These are phyloP conservation scores for Termitomyces sp. DNA, from an alignment of 768 basidiomycete species.

Conservation along the genomic window DNA sequence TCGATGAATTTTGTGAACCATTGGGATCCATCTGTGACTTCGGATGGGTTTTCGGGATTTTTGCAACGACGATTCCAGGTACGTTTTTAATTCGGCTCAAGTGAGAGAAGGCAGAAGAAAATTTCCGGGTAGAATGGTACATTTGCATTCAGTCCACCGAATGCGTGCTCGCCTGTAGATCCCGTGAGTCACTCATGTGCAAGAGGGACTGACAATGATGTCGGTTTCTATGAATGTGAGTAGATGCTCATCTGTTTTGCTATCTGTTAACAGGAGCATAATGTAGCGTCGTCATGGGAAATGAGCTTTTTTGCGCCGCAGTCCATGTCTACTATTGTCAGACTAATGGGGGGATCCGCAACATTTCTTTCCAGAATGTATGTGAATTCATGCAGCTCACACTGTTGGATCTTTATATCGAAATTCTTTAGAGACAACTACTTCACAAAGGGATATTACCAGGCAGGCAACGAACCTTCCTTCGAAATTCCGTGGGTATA, in stretches of 20 bases:
- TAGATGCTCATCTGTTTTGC: background rate
- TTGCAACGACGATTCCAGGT: slow-evolving; percentile 39
- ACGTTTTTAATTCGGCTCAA: slow-evolving; percentile 3
- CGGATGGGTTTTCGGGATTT: slow-evolving; percentile 45
- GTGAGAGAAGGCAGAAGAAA: background rate
- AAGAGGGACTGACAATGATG: slow-evolving; percentile 42
- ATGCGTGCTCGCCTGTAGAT: slow-evolving; percentile 46
- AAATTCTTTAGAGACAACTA: slow-evolving; percentile 32
- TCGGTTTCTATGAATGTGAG: slow-evolving; percentile 49
- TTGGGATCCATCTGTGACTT: slow-evolving; percentile 39
- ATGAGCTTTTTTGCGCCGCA: slow-evolving; percentile 50
- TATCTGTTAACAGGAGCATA: background rate
- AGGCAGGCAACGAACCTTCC: slow-evolving; percentile 45
- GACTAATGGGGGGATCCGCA: slow-evolving; percentile 40
- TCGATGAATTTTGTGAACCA: slow-evolving; percentile 49
- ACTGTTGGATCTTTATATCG: background rate
- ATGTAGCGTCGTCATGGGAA: slow-evolving; percentile 46
- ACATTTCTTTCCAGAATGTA: slow-evolving; percentile 39
- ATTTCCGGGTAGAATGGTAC: slow-evolving; percentile 35
- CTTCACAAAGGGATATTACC: slow-evolving; percentile 33
- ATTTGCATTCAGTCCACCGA: slow-evolving; percentile 43
- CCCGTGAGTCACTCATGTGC: slow-evolving; percentile 42
- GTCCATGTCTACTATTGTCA: slow-evolving; percentile 40
- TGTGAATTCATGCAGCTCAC: slow-evolving; percentile 3
- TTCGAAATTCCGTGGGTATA: slow-evolving; percentile 43